Percentiles rank a stretch among this genome's conserved stretches.
These are phyloP conservation scores for Madurella mycetomatis DNA, from an alignment of 2,329 filamentous ascomycete species.

Conservation along the genomic window DNA sequence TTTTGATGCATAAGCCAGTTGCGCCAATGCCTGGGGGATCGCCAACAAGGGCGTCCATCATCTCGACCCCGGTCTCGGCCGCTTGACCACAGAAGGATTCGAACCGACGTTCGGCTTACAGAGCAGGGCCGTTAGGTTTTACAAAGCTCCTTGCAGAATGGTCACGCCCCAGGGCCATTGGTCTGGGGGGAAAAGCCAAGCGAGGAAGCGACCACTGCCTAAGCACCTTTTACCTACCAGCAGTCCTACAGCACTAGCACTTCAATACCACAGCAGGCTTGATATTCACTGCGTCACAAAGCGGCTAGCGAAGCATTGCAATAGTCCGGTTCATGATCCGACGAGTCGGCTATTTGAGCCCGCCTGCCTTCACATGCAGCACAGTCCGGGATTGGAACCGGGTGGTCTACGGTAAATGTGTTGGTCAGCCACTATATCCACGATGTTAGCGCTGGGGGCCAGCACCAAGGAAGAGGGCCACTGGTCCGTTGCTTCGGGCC, in stretches of 20 bases:
- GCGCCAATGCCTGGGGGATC: no score
- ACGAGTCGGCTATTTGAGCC: background rate
- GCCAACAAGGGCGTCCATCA: no score
- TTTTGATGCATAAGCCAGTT: no score
- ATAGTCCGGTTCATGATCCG: background rate
- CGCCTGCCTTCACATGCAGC: background rate
- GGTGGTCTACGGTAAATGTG: background rate
- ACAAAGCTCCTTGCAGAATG: background rate
- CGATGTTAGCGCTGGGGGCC: no score
- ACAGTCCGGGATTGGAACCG: background rate
- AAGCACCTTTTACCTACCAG: background rate
- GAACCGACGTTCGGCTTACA: no score
- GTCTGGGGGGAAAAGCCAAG: background rate
- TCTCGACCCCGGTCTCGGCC: no score
- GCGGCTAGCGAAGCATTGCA: background rate
- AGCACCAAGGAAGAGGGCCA: no score
- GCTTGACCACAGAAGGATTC: no score
- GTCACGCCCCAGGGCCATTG: background rate
- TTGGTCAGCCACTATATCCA: background rate
- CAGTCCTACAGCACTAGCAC: background rate
- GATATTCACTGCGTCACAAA: background rate
- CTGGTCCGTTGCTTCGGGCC: no score
- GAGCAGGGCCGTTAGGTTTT: no score
- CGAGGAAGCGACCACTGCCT: background rate
- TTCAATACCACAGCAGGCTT: background rate